These are phyloP conservation scores for Raffaelea arxii DNA, from an alignment of 2,329 filamentous ascomycete genomes.

Conservation along the genomic window DNA sequence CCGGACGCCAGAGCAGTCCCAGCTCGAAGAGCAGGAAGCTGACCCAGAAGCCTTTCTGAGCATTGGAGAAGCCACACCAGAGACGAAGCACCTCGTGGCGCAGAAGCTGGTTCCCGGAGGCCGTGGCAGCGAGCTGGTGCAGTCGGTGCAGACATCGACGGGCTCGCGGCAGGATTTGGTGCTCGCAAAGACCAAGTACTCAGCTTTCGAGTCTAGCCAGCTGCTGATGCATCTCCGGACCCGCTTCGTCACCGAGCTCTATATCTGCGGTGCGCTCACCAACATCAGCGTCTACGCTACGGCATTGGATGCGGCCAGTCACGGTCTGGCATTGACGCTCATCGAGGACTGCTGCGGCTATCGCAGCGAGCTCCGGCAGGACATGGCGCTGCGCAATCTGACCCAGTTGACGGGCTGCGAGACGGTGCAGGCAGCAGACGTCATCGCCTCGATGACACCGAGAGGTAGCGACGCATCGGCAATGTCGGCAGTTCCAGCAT, in stretches of 20 bases:
- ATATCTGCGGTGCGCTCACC: slow-evolving; percentile 75
- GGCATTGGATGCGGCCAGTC: slow-evolving; percentile 77
- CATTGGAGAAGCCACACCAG: slow-evolving; percentile 1
- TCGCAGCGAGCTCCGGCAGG: slow-evolving; percentile 58
- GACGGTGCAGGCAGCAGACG: slow-evolving; percentile 46
- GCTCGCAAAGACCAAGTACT: slow-evolving; percentile 71
- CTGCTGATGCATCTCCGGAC: slow-evolving; percentile 70
- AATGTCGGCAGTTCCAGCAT: too few relatives aligned
- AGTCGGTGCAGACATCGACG: slow-evolving; percentile 29
- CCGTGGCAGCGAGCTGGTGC: slow-evolving; percentile 34
- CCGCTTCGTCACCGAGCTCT: slow-evolving; percentile 82
- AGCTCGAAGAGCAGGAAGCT: slow-evolving; percentile 20
- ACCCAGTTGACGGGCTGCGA: slow-evolving; percentile 66
- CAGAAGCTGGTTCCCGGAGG: slow-evolving; percentile 35
- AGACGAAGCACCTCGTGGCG: slow-evolving; percentile 16
- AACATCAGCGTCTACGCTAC: slow-evolving; percentile 89
- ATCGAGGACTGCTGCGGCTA: slow-evolving; percentile 85
- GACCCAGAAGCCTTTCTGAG: slow-evolving; percentile 28
- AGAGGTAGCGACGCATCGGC: too few relatives aligned
- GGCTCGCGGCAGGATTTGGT: slow-evolving; percentile 37
- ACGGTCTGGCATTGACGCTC: slow-evolving; percentile 79
- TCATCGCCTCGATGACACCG: slow-evolving; percentile 30
- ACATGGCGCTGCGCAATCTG: slow-evolving; percentile 60
- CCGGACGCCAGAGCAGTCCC: slow-evolving; percentile 8
- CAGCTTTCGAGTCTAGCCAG: slow-evolving; percentile 67